Evolutionary conservation across 768 basidiomycete genomes (phyloP).

Genomic region (Pleurotus djamor): DNA sequence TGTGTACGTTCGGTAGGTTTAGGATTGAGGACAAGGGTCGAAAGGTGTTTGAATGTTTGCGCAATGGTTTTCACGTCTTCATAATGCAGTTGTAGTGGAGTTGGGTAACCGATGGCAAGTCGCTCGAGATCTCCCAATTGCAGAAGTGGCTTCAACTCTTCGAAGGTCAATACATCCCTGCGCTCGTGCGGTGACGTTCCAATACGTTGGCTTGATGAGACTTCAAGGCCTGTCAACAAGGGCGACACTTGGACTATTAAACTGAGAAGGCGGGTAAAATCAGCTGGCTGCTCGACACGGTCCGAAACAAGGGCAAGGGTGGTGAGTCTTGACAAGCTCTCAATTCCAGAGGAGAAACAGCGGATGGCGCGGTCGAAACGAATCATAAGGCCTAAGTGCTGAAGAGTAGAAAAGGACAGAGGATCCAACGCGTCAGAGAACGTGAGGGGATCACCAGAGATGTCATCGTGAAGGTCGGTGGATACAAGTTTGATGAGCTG

Average conservation of each 20-base stretch:
- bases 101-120: not conserved
- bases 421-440: not conserved
- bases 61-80: not conserved
- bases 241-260: not conserved
- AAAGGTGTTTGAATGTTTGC: not conserved
- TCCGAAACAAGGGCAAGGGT: not conserved
- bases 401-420: not conserved
- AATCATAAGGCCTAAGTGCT: not conserved
- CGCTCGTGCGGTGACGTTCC: not conserved
- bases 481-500: too few species aligned
- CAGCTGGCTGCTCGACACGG: not conserved
- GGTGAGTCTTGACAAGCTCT: not conserved
- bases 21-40: not conserved
- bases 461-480: too few species aligned
- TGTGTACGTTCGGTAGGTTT: not conserved
- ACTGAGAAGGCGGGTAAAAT: not conserved
- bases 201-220: not conserved
- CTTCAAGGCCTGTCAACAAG: not conserved
- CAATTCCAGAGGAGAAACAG: not conserved
- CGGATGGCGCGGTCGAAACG: not conserved
- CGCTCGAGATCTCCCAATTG: not conserved
- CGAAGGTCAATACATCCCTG: not conserved
- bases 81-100: not conserved
- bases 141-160: not conserved
- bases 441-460: too few species aligned